Evolutionary conservation across 495 filamentous ascomycete species (phyloP).

Genomic region (Neurospora sublineolata): DNA sequence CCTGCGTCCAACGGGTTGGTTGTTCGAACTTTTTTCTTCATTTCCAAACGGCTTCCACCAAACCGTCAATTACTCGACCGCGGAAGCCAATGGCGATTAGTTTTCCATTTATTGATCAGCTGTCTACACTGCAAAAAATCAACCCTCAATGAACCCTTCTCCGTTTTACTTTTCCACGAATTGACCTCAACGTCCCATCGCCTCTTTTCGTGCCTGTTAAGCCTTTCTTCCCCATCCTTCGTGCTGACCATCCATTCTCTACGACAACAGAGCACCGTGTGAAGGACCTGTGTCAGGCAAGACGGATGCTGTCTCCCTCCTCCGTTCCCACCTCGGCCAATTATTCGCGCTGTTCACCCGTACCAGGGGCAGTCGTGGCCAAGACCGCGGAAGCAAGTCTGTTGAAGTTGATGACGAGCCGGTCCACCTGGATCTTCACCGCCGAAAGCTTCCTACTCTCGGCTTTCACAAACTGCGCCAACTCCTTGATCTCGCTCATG

Average conservation of each 20-base stretch:
- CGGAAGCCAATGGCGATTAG: not conserved
- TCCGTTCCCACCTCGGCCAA: not conserved
- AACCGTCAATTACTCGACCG: not conserved
- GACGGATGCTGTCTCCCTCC: not conserved
- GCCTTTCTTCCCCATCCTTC: not conserved
- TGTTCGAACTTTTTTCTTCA: not conserved
- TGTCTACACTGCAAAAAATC: not conserved
- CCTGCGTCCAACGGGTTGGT: not conserved
- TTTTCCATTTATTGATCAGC: not conserved
- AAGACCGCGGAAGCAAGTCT: not conserved
- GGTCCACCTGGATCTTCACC: not conserved
- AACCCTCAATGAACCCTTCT: not conserved
- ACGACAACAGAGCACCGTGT: not conserved
- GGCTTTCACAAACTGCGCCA: not conserved
- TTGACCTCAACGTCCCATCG: not conserved
- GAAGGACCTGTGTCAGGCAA: not conserved
- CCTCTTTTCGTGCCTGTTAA: not conserved
- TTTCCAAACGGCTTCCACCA: not conserved
- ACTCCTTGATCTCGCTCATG: not conserved
- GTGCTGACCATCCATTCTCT: not conserved
- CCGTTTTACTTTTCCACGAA: not conserved
- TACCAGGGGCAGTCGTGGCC: not conserved
- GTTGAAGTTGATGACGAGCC: not conserved
- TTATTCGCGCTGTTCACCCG: not conserved
- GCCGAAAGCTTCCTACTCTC: not conserved